Base-by-base conservation (phyloP, 169 alveolate genomes). In the Besnoitia besnoiti region DNA sequence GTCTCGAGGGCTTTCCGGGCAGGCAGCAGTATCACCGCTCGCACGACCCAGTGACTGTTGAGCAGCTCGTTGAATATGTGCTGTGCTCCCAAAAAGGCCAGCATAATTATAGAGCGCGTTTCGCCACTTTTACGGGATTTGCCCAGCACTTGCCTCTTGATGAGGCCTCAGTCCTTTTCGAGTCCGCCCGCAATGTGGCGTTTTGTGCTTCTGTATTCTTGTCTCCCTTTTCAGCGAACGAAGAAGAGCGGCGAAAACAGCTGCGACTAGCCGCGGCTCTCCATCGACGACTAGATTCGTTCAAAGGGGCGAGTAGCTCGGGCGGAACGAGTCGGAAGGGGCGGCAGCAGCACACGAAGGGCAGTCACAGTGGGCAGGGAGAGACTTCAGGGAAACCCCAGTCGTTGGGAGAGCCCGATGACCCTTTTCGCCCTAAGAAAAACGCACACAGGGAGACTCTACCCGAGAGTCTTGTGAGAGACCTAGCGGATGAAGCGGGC, bases 281-380 rank as follows among this genome's bases (percentile, higher is more conserved):
- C 14, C 87, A 77, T 35, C 87, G 40, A 7, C 87, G 87, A 0
- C 61, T 77, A 12, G 87, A 37, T 27, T 77, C 87, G 21, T 77
- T 77, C 40, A 77, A 44, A 16, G 59, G 87, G 40, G 30, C 87
- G 37, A 77, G 55, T 27, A 39, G 24, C 10, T 30, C 35, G 37
- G 8, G 50, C 3, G 59, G 40, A 77, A 35, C n/a, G 61, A 77
- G 40, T 37, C 87, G 55, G 40, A 37, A 44, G 30, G 19, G 40
- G n/a, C 87, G 55, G 47, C 87, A 39, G 87, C 87, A 30, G 47
- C 61, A 77, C 46, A 42, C 82, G 47, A n/a, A 73, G n/a, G 44
- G n/a, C 82, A n/a, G 47, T 39, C n/a, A 19, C 82, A 73, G 82
- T 37, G 24, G 44, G n/a, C 12, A 16, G 44, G 47, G 82, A 42